These are phyloP conservation scores for Citrus mangshanensis DNA, from an alignment of 345 rosid species.

Conservation along the genomic window DNA sequence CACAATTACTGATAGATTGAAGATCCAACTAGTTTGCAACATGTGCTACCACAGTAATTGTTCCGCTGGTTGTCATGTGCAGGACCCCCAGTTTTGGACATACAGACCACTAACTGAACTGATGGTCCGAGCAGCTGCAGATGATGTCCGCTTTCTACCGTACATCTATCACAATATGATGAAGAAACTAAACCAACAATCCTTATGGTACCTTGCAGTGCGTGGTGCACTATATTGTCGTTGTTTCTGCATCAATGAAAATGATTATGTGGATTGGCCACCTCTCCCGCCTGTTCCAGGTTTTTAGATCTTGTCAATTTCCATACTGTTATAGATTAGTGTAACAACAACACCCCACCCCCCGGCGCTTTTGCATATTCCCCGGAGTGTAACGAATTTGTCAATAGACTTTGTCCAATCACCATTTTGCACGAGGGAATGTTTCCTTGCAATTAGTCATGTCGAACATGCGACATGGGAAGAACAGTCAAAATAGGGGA, in stretches of 20 bases:
- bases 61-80: slow-evolving; percentile 18
- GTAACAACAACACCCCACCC: too few relatives aligned
- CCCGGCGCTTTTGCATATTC: not conserved
- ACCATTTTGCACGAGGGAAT: not conserved
- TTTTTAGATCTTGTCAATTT: slow-evolving; percentile 17
- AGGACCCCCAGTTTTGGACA: slow-evolving; percentile 93
- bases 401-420: not conserved
- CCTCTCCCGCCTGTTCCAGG: slow-evolving; percentile 74
- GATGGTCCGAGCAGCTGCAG: slow-evolving; percentile 93
- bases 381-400: not conserved
- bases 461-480: not conserved
- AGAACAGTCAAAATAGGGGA: not conserved
- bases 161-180: slow-evolving; percentile 75
- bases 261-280: slow-evolving; percentile 77
- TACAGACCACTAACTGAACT: slow-evolving; percentile 79
- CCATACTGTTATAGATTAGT: not conserved
- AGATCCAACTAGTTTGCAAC: not conserved
- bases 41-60: not conserved
- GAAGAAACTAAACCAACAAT: slow-evolving; percentile 63
- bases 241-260: slow-evolving; percentile 79
- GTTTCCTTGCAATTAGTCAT: not conserved
- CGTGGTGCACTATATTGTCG: slow-evolving; percentile 81
- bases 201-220: slow-evolving; percentile 76
- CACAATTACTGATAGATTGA: not conserved
- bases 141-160: slow-evolving; percentile 93